These are phyloP conservation scores for Silene latifolia DNA, from an alignment of 148 eudicot genomes.

Conservation along the genomic window DNA sequence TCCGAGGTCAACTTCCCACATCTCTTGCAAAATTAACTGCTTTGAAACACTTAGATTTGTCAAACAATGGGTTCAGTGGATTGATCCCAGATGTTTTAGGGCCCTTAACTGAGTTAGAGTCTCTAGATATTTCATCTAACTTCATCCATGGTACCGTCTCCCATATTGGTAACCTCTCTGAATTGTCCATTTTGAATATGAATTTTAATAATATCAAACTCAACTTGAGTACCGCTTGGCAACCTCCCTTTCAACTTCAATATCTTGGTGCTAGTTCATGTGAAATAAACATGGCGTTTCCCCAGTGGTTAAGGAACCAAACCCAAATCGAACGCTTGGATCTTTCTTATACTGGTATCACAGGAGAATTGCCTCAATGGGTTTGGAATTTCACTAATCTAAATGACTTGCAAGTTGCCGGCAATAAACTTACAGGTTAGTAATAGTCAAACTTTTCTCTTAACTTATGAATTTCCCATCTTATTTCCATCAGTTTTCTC, in stretches of 20 bases:
- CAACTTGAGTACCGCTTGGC: not conserved
- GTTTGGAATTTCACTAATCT: slow-evolving; percentile 1
- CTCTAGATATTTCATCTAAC: slow-evolving; percentile 7
- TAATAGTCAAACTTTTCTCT: not conserved
- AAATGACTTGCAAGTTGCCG: not conserved
- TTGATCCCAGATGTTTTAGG: not conserved
- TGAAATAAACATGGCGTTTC: not conserved
- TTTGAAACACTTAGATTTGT: slow-evolving; percentile 9
- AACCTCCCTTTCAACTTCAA: slow-evolving; percentile 13
- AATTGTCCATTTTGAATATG: not conserved
- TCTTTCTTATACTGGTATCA: slow-evolving; percentile 2
- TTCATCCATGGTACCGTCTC: slow-evolving; percentile 8
- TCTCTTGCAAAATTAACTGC: not conserved
- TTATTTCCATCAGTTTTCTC: not conserved
- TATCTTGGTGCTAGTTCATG: not conserved
- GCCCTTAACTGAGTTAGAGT: not conserved
- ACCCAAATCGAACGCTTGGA: not conserved
- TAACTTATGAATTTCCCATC: not conserved
- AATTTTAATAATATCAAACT: not conserved
- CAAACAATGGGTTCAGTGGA: slow-evolving; percentile 2
- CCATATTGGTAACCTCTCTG: not conserved
- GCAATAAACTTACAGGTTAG: slow-evolving; percentile 6
- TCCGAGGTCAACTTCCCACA: not conserved
- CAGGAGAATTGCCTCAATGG: slow-evolving; percentile 7
- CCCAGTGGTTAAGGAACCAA: not conserved